These are phyloP conservation scores for Ceratobasidium sp. DNA, from an alignment of 1,284 basidiomycete genomes.

Conservation along the genomic window DNA sequence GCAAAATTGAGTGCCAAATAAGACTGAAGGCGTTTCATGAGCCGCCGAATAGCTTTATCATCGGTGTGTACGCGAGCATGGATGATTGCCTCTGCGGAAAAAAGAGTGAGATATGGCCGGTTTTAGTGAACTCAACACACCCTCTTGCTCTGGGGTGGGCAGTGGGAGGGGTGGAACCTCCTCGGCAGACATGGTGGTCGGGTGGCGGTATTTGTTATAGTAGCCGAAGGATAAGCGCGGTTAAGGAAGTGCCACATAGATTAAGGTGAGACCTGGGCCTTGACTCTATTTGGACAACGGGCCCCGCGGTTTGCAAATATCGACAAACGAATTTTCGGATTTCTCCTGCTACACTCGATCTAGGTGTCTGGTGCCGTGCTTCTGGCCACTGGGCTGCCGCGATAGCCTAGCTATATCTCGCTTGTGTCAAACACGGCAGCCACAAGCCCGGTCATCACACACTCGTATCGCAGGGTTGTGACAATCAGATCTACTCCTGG, in stretches of 20 bases:
- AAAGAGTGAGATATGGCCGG: background rate
- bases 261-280: background rate
- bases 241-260: background rate
- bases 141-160: constrained; percentile 38
- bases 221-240: constrained; percentile 9
- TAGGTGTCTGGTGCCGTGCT: background rate
- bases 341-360: background rate
- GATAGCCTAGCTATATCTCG: constrained; percentile 2
- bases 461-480: background rate
- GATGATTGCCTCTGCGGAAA: constrained; percentile 69
- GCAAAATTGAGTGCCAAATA: constrained; percentile 60
- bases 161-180: constrained; percentile 17
- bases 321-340: background rate
- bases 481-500: background rate
- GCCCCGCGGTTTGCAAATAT: background rate
- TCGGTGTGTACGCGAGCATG: constrained; percentile 75
- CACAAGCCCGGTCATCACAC: constrained; percentile 7
- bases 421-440: background rate
- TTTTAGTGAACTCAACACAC: constrained; percentile 11
- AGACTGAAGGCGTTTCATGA: constrained; percentile 59
- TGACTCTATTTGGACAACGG: background rate
- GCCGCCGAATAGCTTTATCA: constrained; percentile 66
- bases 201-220: constrained; percentile 18
- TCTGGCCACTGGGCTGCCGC: background rate
- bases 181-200: constrained; percentile 31